Percentiles rank a stretch among this genome's conserved stretches.
phyloP scores from a whole-genome alignment of 306 rosid species.

The Prunus fruticosa region DNA sequence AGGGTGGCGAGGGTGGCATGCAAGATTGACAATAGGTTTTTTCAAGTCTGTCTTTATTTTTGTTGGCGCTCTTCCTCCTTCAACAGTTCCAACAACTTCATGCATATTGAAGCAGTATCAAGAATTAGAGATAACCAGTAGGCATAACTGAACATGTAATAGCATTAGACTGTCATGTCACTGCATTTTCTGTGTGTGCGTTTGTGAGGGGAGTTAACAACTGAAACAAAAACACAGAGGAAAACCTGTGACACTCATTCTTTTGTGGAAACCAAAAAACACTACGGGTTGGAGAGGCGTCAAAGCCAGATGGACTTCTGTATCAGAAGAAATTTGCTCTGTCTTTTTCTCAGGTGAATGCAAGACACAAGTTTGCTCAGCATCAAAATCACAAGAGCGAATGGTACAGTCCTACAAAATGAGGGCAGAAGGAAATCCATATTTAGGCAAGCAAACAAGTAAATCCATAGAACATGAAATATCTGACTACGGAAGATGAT shows the following conservation, averaged over 20 bases:
- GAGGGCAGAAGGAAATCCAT: slow-evolving; percentile 12
- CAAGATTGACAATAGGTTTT: slow-evolving; percentile 93
- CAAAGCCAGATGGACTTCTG: slow-evolving; percentile 96
- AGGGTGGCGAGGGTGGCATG: slow-evolving; percentile 99
- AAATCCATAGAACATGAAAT: slow-evolving; percentile 5
- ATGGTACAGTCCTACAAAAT: slow-evolving; percentile 86
- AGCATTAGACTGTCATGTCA: neutral
- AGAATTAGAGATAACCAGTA: slow-evolving; percentile 22
- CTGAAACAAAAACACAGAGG: slow-evolving; percentile 7
- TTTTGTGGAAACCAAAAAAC: slow-evolving; percentile 86
- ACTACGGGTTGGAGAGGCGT: slow-evolving; percentile 85
- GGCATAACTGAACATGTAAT: slow-evolving; percentile 6
- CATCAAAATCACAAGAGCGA: slow-evolving; percentile 95
- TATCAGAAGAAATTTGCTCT: slow-evolving; percentile 72
- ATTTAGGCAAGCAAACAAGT: slow-evolving; percentile 19
- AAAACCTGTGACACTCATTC: slow-evolving; percentile 96
- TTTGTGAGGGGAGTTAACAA: neutral
- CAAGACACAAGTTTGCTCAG: slow-evolving; percentile 93
- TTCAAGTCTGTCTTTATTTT: slow-evolving; percentile 95
- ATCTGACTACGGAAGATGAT: neutral
- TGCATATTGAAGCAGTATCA: slow-evolving; percentile 29
- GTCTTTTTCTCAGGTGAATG: slow-evolving; percentile 92
- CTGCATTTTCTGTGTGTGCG: neutral
- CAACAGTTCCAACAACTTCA: slow-evolving; percentile 97
- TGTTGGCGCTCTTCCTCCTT: slow-evolving; percentile 95